phyloP scores from a whole-genome alignment of 2,329 filamentous ascomycete genomes.

The Canariomyces notabilis region DNA sequence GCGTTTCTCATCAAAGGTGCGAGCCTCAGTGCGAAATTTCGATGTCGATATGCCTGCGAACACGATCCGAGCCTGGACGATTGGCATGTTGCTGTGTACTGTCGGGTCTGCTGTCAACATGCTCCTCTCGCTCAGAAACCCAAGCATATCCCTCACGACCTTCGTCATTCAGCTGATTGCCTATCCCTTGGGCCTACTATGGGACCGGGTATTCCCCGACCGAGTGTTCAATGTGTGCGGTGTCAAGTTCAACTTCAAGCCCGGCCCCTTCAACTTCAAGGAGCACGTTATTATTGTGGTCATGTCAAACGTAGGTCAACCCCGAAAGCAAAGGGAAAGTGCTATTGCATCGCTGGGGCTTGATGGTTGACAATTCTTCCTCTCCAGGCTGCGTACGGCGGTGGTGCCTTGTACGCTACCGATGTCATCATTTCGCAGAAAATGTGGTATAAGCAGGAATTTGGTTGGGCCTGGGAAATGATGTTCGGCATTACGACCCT shows the following conservation, averaged over 20 bases:
- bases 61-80: slow-evolving; percentile 59
- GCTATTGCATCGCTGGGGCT: too few relatives aligned
- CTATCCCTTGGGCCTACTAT: slow-evolving; percentile 52
- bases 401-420: slow-evolving; percentile 53
- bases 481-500: slow-evolving; percentile 57
- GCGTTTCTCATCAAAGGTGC: slow-evolving; percentile 44
- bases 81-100: slow-evolving; percentile 57
- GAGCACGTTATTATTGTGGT: slow-evolving; percentile 58
- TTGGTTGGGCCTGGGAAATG: slow-evolving; percentile 55
- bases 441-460: slow-evolving; percentile 53
- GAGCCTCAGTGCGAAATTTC: slow-evolving; percentile 59
- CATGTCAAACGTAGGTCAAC: slow-evolving; percentile 55
- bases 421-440: slow-evolving; percentile 48
- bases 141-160: slow-evolving; percentile 54
- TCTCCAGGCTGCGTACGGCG: slow-evolving; percentile 52
- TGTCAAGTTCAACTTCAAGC: slow-evolving; percentile 50
- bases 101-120: slow-evolving; percentile 58
- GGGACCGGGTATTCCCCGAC: slow-evolving; percentile 52
- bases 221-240: slow-evolving; percentile 47
- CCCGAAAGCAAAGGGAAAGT: too few relatives aligned
- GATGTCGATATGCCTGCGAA: slow-evolving; percentile 61
- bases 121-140: slow-evolving; percentile 56
- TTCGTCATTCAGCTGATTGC: slow-evolving; percentile 59
- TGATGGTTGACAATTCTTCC: slow-evolving; percentile 17
- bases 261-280: slow-evolving; percentile 57